Conservation (phyloP, 352 stramenopile genomes). For the Globisporangium okanoganense region DNA sequence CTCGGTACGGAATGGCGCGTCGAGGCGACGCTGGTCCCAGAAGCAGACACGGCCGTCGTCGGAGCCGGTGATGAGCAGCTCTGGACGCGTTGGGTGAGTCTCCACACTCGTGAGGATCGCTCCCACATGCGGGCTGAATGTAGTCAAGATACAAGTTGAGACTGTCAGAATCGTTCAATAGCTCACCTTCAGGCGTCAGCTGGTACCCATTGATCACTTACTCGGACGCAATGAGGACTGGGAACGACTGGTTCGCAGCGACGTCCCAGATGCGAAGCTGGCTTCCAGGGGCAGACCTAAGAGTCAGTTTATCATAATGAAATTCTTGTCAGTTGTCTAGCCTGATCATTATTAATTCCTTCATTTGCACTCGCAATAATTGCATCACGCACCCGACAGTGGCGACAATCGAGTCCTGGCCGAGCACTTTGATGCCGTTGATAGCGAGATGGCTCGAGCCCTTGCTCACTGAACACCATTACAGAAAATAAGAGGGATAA, state of each 20-base stretch:
- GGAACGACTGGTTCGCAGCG: conserved; percentile 46
- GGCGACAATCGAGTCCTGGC: conserved; percentile 56
- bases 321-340: too few relatives aligned
- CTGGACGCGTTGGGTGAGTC: conserved; percentile 71
- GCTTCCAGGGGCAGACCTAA: conserved; percentile 42
- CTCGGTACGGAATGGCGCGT: conserved; percentile 61
- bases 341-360: too few relatives aligned
- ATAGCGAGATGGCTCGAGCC: conserved; percentile 50
- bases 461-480: conserved; percentile 30
- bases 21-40: conserved; percentile 73
- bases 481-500: conserved; percentile 5
- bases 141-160: neutral
- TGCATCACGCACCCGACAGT: conserved; percentile 47
- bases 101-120: conserved; percentile 56
- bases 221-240: conserved; percentile 47
- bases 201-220: too few relatives aligned
- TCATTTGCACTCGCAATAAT: too few relatives aligned
- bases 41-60: conserved; percentile 64
- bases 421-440: conserved; percentile 71
- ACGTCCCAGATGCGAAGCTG: conserved; percentile 81
- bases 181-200: neutral
- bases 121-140: conserved; percentile 27
- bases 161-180: neutral
- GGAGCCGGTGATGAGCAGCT: conserved; percentile 68
- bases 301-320: neutral